These are phyloP conservation scores for Periconia macrospinosa DNA, from an alignment of 2,329 filamentous ascomycete genomes.

Conservation along the genomic window DNA sequence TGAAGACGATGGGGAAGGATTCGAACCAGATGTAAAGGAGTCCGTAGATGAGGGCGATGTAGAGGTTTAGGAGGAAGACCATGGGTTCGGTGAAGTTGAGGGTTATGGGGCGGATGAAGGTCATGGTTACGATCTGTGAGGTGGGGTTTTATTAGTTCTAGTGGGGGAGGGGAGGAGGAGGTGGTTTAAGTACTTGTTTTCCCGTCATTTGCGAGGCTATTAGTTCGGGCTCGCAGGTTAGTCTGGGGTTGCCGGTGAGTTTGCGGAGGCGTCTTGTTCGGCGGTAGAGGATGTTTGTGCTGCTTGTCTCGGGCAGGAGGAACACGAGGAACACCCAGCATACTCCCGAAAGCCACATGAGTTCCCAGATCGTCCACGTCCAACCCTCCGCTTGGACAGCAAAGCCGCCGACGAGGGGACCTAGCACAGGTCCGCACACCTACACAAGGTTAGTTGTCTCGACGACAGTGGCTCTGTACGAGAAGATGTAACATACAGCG, in stretches of 20 bases:
- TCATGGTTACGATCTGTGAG: constrained; percentile 23
- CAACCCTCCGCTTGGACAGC: constrained; percentile 45
- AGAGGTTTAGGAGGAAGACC: constrained; percentile 15
- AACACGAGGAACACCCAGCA: constrained; percentile 64
- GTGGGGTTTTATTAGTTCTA: neutral
- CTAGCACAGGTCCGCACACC: constrained; percentile 60
- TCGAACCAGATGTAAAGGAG: constrained; percentile 30
- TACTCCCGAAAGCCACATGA: constrained; percentile 63
- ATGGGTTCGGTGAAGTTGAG: constrained; percentile 13
- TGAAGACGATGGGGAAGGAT: constrained; percentile 26
- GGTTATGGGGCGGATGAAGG: neutral
- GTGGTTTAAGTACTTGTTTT: constrained; percentile 54
- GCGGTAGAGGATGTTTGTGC: constrained; percentile 61
- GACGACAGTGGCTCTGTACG: no score
- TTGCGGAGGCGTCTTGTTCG: constrained; percentile 65
- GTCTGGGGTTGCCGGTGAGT: constrained; percentile 57
- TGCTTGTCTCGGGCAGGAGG: constrained; percentile 66
- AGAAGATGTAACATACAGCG: no score
- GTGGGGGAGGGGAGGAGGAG: constrained; percentile 53
- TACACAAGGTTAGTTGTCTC: no score
- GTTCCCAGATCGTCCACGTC: constrained; percentile 68
- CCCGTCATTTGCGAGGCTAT: constrained; percentile 34
- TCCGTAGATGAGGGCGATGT: constrained; percentile 25
- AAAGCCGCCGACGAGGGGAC: constrained; percentile 64
- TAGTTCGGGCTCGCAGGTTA: constrained; percentile 67